Base-by-base conservation (phyloP, 1,284 basidiomycete species). In the Xerocomus amazonicus region DNA sequence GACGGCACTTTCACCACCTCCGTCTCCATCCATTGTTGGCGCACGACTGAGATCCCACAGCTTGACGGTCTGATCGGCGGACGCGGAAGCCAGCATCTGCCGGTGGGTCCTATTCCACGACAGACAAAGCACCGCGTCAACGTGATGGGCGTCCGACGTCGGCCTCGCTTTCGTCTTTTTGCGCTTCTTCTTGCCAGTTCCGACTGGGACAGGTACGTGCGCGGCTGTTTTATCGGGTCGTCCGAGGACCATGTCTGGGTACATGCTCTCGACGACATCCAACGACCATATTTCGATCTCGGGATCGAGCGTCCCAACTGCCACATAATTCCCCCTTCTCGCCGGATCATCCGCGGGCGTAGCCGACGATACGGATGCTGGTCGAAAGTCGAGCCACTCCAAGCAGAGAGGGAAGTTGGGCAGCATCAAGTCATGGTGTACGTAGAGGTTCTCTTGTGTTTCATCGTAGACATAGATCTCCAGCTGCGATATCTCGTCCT, bases 231-330 rank as follows among this genome's bases (percentile, higher is more conserved):
- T 83, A 64, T 95, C 87, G 4, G 90, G 87, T 37, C 91, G 84
- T 9, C 97, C 97, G 26, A 99, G 84, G 48, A 99, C 84, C 51
- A 88, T 86, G 56, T 90, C 83, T 0, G 97, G 97, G 66, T 97
- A 99, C 75, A 98, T 87, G 9, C 92, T 86, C 62, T 99, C 97
- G 47, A 99, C 80, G 23, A 89, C 78, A 66, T 99, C 95, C 57
- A 98, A 79, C 38, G 91, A 93, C 94, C 96, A 99, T 59, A 99
- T 94, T 70, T 99, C 97, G 59, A 99, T 98, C 63, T 96, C 93
- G 13, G 96, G 96, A 59, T 99, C 96, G 59, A 99, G 86, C 4
- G 94, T 96, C 9, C 95, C 96, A 13, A 99, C 95, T 2, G 97
- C 97, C 57, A 99, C 86, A 68, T 90, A 98, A 70, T 88, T 97